Evolutionary conservation across 2,329 filamentous ascomycete species (phyloP).

Genomic region (Tolypocladium paradoxum): DNA sequence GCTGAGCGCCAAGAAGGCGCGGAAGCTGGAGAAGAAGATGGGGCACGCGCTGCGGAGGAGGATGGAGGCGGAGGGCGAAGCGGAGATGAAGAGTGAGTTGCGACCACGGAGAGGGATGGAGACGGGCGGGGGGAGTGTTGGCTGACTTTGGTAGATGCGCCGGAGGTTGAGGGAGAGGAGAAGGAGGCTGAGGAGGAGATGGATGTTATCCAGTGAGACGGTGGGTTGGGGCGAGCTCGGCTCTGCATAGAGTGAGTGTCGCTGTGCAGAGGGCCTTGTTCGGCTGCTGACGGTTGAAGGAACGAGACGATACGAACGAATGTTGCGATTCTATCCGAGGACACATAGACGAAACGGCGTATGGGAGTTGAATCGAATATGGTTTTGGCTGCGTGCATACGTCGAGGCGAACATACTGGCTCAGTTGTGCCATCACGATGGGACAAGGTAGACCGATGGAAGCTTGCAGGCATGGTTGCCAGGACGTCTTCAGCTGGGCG

Average conservation of each 20-base stretch:
- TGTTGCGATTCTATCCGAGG: neutral
- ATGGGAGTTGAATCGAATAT: neutral
- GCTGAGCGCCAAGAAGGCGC: slow-evolving; percentile 43
- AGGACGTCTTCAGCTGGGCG: neutral
- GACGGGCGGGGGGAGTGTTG: too few relatives aligned
- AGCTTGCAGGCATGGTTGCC: neutral
- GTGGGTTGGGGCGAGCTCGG: neutral
- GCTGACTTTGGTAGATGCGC: slow-evolving; percentile 10
- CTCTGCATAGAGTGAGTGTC: neutral
- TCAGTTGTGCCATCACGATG: neutral
- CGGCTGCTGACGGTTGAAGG: neutral
- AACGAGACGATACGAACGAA: neutral
- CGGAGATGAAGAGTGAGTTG: slow-evolving; percentile 34
- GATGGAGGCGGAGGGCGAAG: slow-evolving; percentile 37
- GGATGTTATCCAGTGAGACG: slow-evolving; percentile 8
- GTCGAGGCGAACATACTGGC: neutral
- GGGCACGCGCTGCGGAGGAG: slow-evolving; percentile 41
- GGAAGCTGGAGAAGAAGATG: slow-evolving; percentile 45
- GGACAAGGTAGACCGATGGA: neutral
- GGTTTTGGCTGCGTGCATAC: neutral
- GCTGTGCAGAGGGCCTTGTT: neutral
- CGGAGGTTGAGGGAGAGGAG: neutral
- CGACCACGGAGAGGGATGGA: neutral
- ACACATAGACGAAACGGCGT: neutral
- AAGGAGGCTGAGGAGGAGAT: slow-evolving; percentile 9